These are phyloP conservation scores for Fusarium udum DNA, from an alignment of 2,329 filamentous ascomycete species.

Conservation along the genomic window DNA sequence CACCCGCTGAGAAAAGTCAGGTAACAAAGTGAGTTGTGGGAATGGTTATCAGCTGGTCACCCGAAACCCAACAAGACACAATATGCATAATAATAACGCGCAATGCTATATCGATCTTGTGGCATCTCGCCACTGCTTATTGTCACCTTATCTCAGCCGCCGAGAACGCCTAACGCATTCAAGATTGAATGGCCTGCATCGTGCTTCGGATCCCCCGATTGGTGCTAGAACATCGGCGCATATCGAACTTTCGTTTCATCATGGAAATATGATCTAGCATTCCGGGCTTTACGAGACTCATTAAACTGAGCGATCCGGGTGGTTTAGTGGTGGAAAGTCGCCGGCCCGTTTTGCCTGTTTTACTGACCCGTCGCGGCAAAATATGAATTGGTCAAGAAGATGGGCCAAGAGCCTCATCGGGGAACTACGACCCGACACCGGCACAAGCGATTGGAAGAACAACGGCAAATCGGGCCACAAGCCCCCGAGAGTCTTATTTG, in stretches of 20 bases:
- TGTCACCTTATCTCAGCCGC: constrained; percentile 1
- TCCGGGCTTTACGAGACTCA: background rate
- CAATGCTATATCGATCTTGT: constrained; percentile 6
- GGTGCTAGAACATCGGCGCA: background rate
- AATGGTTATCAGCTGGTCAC: background rate
- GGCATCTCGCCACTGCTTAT: background rate
- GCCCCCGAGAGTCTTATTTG: constrained; percentile 6
- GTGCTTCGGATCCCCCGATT: background rate
- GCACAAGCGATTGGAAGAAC: background rate
- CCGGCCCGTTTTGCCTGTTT: constrained; percentile 27
- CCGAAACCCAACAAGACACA: background rate
- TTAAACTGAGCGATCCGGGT: background rate
- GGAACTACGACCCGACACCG: constrained; percentile 2
- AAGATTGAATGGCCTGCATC: background rate
- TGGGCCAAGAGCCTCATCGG: constrained; percentile 3
- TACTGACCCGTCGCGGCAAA: constrained; percentile 9
- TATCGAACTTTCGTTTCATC: background rate
- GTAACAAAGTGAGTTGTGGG: background rate
- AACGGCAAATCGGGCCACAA: constrained; percentile 23
- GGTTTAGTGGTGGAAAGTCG: constrained; percentile 3
- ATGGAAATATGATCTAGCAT: background rate
- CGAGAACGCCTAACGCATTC: background rate
- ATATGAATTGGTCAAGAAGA: constrained; percentile 2
- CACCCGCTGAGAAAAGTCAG: background rate
- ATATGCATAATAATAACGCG: constrained; percentile 10